Evolutionary conservation across 495 filamentous ascomycete genomes (phyloP).

Genomic region (Geoglossum glabrum): DNA sequence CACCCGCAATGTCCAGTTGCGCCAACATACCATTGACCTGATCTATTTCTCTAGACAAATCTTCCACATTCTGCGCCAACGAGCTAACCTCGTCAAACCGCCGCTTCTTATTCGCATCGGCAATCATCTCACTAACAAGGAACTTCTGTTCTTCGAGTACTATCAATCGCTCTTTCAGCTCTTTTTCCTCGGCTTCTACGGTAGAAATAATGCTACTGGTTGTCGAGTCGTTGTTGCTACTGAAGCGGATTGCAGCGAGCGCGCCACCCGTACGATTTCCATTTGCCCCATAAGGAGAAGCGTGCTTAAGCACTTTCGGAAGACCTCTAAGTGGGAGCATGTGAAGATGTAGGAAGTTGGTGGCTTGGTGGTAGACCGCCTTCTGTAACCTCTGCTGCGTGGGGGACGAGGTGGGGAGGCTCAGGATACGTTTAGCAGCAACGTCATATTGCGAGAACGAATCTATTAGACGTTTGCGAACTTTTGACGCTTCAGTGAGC

Average conservation of each 20-base stretch:
- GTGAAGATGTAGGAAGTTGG: constrained; percentile 71
- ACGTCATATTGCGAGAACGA: constrained; percentile 78
- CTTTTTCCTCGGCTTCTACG: constrained; percentile 72
- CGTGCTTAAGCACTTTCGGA: constrained; percentile 61
- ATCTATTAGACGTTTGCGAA: constrained; percentile 78
- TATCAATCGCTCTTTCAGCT: constrained; percentile 61
- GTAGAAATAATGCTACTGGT: constrained; percentile 38
- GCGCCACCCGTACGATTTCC: neutral
- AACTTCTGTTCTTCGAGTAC: constrained; percentile 92
- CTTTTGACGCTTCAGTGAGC: constrained; percentile 72
- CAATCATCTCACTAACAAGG: constrained; percentile 76
- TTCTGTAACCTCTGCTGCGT: constrained; percentile 65
- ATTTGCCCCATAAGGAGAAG: constrained; percentile 24
- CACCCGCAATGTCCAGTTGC: constrained; percentile 30
- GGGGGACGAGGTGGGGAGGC: constrained; percentile 49
- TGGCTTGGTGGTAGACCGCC: constrained; percentile 64
- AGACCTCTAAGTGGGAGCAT: constrained; percentile 82
- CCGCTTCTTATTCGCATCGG: constrained; percentile 54
- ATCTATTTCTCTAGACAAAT: constrained; percentile 69
- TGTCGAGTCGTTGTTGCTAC: constrained; percentile 21
- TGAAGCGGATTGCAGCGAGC: constrained; percentile 11
- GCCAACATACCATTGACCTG: constrained; percentile 32
- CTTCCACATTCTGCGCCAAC: constrained; percentile 61
- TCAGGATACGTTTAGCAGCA: constrained; percentile 63
- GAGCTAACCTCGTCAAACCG: constrained; percentile 80